Evolutionary conservation across 805 yeast species (phyloP), one percentile per base, ranked within the genome.

Genomic region (Pichia ethanolica): DNA sequence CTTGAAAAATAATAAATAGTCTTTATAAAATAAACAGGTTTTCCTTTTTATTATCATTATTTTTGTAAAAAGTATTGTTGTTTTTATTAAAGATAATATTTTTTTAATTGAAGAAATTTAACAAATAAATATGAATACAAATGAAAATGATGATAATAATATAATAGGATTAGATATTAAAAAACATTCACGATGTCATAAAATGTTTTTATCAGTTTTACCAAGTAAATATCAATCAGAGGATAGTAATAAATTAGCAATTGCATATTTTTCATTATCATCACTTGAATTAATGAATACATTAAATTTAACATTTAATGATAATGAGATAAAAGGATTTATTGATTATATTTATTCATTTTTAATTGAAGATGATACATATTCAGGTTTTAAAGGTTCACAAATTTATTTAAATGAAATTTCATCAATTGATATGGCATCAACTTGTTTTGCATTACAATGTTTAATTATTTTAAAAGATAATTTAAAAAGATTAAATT

Each of bases 381-480:
- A 48, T 38, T 55, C 45, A 35, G 81, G 86, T 0, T 86, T 86
- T 61, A 64, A 88, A 47, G 79, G 88, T 1, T 79, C 85, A 7
- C 56, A 68, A 28, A 69, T 75, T 3, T 82, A 81, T 57, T 56
- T 55, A 3, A 46, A 44, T 9, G 82, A 79, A 57, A 89, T 83
- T 37, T 25, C 13, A 58, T 68, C 80, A 1, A 78, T 90, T 1
- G 83, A 80, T 54, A 64, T 88, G 7, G 78, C 91, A 0, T 79
- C 89, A 6, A 89, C 97, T 0, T 80, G 82, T 55, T 86, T 89
- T 67, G 90, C 88, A 2, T 64, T 89, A 35, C 74, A 79, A 35
- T 69, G 75, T 10, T 68, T 86, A 37, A 61, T 79, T 1, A 67
- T 78, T n/a, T 66, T 86, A 12, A 69, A 71, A 34, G 77, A 73